Base-by-base conservation (phyloP, 2,329 filamentous ascomycete species). In the Phialophora expanda region DNA sequence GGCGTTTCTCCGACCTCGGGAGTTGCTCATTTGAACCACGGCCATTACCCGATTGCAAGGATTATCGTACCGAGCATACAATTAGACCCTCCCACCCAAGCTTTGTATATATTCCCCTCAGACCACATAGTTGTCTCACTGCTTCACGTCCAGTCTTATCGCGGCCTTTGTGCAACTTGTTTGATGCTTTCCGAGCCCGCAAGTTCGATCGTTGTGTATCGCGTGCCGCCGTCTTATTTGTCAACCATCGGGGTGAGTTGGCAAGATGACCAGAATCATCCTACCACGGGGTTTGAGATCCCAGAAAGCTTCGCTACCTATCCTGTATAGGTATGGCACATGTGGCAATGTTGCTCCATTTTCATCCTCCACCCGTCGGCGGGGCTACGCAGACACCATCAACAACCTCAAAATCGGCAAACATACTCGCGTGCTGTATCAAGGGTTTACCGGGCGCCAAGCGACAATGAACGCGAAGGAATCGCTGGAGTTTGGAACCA, bases 401-500 rank as follows among this genome's bases (percentile, higher is more conserved):
- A 79, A 80, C 3, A 90, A 90, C 72, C 79, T 91, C 66, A 88
- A 85, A 70, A 90, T 91, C 70, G 87, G 87, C 17, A 80, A 82
- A 32, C 83, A 90, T 74, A 90, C 89, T 0, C 82, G 83, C 58
- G 88, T 91, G 64, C 84, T 90, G 63, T 91, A 89, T 72, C 89
- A 91, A 73, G 89, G 88, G 0, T 90, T 90, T 75, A 91, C 89
- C 20, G 88, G 88, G 78, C 72, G 66, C 5, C 81, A 87, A 78
- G 90, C 90, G 11, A 93, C 90, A 1, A 85, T 86, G 71, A 93
- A 94, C 77, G 90, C 90, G 34, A 85, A 86, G 76, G 89, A 93
- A 75, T 92, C 90, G 12, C 79, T 93, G 65, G 86, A 83, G 76
- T 94, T 90, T 85, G 91, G 91, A 12, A 93, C 91, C 46, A 90